Percentiles rank a stretch among this genome's conserved stretches.
These are phyloP conservation scores for Laburnicola sp. DNA, from an alignment of 2,329 filamentous ascomycete genomes.

Conservation along the genomic window DNA sequence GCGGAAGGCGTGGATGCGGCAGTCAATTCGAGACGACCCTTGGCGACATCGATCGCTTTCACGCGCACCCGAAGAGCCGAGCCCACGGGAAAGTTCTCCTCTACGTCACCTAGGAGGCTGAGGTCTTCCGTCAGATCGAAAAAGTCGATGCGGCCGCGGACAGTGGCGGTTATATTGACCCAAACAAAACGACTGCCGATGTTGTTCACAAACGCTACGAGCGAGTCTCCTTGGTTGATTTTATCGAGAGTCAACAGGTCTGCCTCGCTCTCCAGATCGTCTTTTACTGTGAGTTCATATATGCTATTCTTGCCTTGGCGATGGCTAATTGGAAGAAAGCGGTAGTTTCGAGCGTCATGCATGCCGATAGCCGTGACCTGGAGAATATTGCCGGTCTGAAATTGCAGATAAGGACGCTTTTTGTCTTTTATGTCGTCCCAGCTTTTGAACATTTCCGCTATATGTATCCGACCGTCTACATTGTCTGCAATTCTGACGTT, in stretches of 20 bases:
- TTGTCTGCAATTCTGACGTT: conserved; percentile 89
- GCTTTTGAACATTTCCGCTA: conserved; percentile 84
- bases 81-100: conserved; percentile 83
- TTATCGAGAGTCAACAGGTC: conserved; percentile 71
- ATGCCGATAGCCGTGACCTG: conserved; percentile 79
- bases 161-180: conserved; percentile 86
- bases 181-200: conserved; percentile 77
- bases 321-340: conserved; percentile 89
- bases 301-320: conserved; percentile 75
- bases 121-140: conserved; percentile 88
- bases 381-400: conserved; percentile 71
- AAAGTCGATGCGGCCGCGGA: conserved; percentile 79
- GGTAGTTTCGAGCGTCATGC: conserved; percentile 86
- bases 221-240: conserved; percentile 69
- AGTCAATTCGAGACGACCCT: conserved; percentile 81
- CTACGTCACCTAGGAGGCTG: conserved; percentile 73
- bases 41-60: conserved; percentile 69
- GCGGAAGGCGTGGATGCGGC: conserved; percentile 64
- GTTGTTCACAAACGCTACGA: conserved; percentile 91
- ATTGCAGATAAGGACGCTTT: conserved; percentile 76
- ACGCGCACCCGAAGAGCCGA: conserved; percentile 83
- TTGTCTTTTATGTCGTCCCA: conserved; percentile 85
- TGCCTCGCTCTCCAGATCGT: conserved; percentile 56
- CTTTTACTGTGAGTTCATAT: conserved; percentile 81
- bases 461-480: conserved; percentile 87